Conservation (phyloP, 2,329 filamentous ascomycete genomes). For the Truncatella angustata region DNA sequence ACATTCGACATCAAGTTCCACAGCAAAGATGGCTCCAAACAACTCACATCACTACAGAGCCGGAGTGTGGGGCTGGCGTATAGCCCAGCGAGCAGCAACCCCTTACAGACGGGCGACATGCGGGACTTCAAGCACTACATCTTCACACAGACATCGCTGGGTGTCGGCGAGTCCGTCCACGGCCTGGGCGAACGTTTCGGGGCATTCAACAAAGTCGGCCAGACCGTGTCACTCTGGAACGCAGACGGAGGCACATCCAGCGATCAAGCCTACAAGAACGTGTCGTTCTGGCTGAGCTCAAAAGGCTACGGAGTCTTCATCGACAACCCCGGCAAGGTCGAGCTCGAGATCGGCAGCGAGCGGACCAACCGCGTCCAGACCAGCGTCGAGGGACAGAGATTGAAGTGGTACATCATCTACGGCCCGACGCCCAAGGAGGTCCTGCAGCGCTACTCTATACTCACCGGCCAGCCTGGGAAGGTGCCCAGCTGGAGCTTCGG, state of each 20-base stretch:
- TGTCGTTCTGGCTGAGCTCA: constrained; percentile 68
- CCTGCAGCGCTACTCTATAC: constrained; percentile 61
- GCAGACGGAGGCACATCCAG: constrained; percentile 64
- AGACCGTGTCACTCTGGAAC: constrained; percentile 65
- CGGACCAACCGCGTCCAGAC: constrained; percentile 70
- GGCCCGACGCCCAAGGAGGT: constrained; percentile 72
- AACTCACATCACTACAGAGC: constrained; percentile 52
- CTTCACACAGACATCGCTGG: constrained; percentile 54
- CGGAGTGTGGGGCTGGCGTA: constrained; percentile 59
- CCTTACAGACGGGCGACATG: constrained; percentile 53
- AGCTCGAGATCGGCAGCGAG: constrained; percentile 73
- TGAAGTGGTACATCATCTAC: constrained; percentile 74
- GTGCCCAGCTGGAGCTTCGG: constrained; percentile 75
- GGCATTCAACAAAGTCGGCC: constrained; percentile 73
- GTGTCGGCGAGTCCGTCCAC: constrained; percentile 66
- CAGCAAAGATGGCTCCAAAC: constrained; percentile 44
- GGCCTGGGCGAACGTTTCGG: constrained; percentile 77
- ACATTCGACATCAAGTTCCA: constrained; percentile 57
- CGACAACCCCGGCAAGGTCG: constrained; percentile 66
- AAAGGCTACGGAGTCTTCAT: constrained; percentile 77
- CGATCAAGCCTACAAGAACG: constrained; percentile 71
- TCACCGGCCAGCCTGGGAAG: constrained; percentile 64
- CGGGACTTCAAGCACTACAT: constrained; percentile 52
- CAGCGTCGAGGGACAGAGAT: constrained; percentile 63
- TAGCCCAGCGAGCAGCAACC: constrained; percentile 49